Evolutionary conservation across 2,329 filamentous ascomycete genomes (phyloP), one percentile per base, ranked within the genome.

Genomic region (Escovopsis sp.): DNA sequence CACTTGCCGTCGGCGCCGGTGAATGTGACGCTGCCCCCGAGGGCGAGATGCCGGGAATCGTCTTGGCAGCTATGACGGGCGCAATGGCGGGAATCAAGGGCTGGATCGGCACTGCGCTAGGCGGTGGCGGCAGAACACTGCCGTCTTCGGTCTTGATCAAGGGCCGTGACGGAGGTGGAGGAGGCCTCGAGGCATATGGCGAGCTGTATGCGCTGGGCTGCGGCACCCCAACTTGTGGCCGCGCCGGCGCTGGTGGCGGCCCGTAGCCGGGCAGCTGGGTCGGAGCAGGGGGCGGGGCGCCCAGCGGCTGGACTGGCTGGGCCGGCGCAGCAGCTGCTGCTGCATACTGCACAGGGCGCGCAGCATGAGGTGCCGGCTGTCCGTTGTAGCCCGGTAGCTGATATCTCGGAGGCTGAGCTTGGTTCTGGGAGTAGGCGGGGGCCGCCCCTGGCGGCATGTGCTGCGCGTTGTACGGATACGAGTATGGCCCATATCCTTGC

Each of bases 401-500:
- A 44, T 63, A 66, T 26, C 51, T 58, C 18, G 53, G 52, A 30
- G 52, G 51, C 15, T 55, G 52, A 23, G 54, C 51, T 48, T 65
- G 63, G 30, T 54, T 53, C 11, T 56, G 53, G 30, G 58, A 47
- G 33, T 62, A 64, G n/a, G 53, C 55, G 30, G 55, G 50, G 8
- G 55, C 50, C 5, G 54, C 50, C 18, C 52, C 58, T 12, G 55
- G 49, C 12, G 53, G 51, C 54, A 63, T 53, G 15, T 64, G 60
- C 43, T 61, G 59, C 23, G 56, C 46, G 36, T 55, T 57, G 43
- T 62, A 61, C 3, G 58, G 49, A 42, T 62, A 62, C 2, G 54
- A 50, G 35, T 64, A 63, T 33, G 59, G 58, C 1, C 59, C 58
- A 40, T 61, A 62, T 12, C 59, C 63, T 41, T 64, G 55, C 2